Evolutionary conservation across 768 basidiomycete genomes (phyloP).

Genomic region (Pisolithus albus): DNA sequence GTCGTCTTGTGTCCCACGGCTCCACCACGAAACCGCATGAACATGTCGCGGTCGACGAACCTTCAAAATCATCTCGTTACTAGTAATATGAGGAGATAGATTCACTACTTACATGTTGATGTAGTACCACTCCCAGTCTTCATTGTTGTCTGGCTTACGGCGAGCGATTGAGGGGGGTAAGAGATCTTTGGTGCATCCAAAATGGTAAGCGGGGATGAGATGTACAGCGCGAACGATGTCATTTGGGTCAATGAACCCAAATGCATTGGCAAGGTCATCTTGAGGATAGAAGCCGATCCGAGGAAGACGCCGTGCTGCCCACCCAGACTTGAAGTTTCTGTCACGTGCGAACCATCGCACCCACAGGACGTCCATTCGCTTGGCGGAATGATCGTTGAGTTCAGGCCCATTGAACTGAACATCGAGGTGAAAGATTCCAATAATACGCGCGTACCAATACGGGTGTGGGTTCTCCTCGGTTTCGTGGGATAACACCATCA

Average conservation of each 20-base stretch:
- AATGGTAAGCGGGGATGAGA: background rate
- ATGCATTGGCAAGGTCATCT: background rate
- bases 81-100: background rate
- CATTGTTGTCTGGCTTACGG: conserved; percentile 6
- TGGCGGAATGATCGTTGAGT: background rate
- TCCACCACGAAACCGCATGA: conserved; percentile 27
- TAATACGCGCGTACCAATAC: conserved; percentile 31
- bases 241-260: background rate
- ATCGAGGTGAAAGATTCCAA: conserved; percentile 28
- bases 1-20: conserved; percentile 24
- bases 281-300: background rate
- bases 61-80: conserved; percentile 14
- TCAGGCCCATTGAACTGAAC: background rate
- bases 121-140: conserved; percentile 27
- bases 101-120: conserved; percentile 10
- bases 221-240: background rate
- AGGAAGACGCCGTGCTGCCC: background rate
- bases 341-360: background rate
- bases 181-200: conserved; percentile 13
- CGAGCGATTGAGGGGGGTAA: conserved; percentile 1
- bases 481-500: conserved; percentile 27
- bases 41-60: conserved; percentile 7
- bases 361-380: background rate
- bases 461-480: conserved; percentile 24
- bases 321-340: background rate